A percentile compares a stretch with the other conserved stretches of the same genome.
phyloP scores from a whole-genome alignment of 805 yeast species.

The Jamesozyma jinghongensis region DNA sequence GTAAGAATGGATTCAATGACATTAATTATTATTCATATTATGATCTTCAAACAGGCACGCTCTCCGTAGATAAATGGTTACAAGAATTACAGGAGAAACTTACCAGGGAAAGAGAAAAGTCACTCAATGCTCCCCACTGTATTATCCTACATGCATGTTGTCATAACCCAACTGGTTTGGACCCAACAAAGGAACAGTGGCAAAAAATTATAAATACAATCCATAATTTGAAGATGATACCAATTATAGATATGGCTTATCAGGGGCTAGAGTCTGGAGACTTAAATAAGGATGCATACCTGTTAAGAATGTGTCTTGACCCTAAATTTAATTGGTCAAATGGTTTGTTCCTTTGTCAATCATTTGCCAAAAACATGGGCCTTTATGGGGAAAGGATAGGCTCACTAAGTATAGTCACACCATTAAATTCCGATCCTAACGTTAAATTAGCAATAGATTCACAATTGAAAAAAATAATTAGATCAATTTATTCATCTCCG shows the following conservation, averaged over 20 bases:
- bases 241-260: conserved; percentile 88
- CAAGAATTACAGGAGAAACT: conserved; percentile 38
- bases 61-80: conserved; percentile 59
- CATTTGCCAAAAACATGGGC: conserved; percentile 93
- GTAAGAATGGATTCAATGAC: conserved; percentile 53
- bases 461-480: conserved; percentile 71
- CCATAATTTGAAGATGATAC: conserved; percentile 51
- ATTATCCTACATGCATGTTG: conserved; percentile 89
- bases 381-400: conserved; percentile 94
- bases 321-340: conserved; percentile 29
- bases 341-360: conserved; percentile 65
- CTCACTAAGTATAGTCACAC: conserved; percentile 51
- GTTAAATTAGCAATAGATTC: conserved; percentile 55
- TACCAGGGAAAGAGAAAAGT: conserved; percentile 39
- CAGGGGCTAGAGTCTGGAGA: conserved; percentile 92
- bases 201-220: conserved; percentile 57
- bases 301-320: conserved; percentile 34
- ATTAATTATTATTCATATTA: conserved; percentile 63
- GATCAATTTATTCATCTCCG: conserved; percentile 88
- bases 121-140: conserved; percentile 30
- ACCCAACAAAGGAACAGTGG: conserved; percentile 80
- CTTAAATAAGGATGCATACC: conserved; percentile 60
- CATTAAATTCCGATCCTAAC: conserved; percentile 37
- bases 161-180: conserved; percentile 96
- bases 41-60: conserved; percentile 44